A percentile compares a stretch with the other conserved stretches of the same genome.
Conservation (phyloP, 2,329 filamentous ascomycete genomes). For the Juglanconis sp. region DNA sequence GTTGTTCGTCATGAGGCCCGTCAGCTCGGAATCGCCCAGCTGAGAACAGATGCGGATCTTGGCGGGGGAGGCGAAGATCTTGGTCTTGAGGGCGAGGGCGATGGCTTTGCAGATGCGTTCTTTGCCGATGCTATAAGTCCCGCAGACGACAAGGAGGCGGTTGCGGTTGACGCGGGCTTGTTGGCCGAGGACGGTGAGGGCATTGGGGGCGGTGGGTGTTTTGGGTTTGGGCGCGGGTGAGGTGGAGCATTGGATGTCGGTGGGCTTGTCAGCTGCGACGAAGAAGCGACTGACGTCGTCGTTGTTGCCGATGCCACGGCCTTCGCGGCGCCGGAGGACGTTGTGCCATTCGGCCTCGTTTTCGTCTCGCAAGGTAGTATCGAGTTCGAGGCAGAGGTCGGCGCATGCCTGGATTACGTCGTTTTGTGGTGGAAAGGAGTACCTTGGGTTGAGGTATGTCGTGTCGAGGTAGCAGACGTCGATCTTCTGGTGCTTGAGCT, state of each 20-base stretch:
- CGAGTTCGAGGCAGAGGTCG: slow-evolving; percentile 68
- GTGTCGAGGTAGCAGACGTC: slow-evolving; percentile 97
- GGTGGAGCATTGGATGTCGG: slow-evolving; percentile 22
- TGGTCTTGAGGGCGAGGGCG: slow-evolving; percentile 77
- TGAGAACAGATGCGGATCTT: slow-evolving; percentile 84
- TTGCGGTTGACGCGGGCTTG: slow-evolving; percentile 39
- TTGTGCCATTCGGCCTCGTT: slow-evolving; percentile 46
- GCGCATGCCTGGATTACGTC: slow-evolving; percentile 86
- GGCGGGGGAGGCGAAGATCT: slow-evolving; percentile 80
- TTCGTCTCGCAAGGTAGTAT: slow-evolving; percentile 30
- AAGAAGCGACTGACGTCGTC: slow-evolving; percentile 53
- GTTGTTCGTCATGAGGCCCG: slow-evolving; percentile 72
- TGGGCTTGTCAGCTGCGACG: slow-evolving; percentile 23
- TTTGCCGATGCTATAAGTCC: slow-evolving; percentile 97
- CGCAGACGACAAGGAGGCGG: slow-evolving; percentile 84
- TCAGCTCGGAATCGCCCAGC: slow-evolving; percentile 80
- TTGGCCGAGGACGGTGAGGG: slow-evolving; percentile 24
- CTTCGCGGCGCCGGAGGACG: slow-evolving; percentile 33
- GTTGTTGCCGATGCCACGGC: slow-evolving; percentile 33
- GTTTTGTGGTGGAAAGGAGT: slow-evolving; percentile 85
- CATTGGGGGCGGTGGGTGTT: slow-evolving; percentile 18
- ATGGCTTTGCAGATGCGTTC: slow-evolving; percentile 94
- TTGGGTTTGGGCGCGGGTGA: neutral
- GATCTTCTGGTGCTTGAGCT: slow-evolving; percentile 76
- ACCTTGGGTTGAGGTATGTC: slow-evolving; percentile 92